Base-by-base conservation (phyloP, 1,284 basidiomycete species). In the Malassezia sympodialis region DNA sequence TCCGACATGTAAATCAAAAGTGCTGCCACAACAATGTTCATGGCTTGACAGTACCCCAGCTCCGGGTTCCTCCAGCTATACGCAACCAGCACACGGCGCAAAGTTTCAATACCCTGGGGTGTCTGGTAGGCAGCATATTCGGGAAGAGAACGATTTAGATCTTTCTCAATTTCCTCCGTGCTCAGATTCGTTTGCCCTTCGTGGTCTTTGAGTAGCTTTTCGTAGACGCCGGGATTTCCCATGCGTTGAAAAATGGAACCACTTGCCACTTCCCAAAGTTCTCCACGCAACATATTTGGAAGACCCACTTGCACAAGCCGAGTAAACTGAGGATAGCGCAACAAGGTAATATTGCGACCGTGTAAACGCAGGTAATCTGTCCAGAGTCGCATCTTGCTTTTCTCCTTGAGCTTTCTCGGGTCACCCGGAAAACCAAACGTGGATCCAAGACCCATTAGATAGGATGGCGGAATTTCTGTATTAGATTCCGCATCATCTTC, bases 151-250 rank as follows among this genome's bases (percentile, higher is more conserved):
- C 94, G 82, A 76, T 96, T 93, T 35, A 99, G 77, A 75, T 99
- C 94, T 77, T 99, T 99, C 77, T 98, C 94, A 47, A 99, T 99
- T 75, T 99, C 94, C 74, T 99, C 94, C 0, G 93, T 94, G 66
- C 88, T 90, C 8, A 87, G 87, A 49, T 82, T 90, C 21, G 82
- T 83, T 56, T 84, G 81, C 11, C 88, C 90, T 53, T 81, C 80
- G 74, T 93, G 85, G 50, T 88, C 83, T 49, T 83, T 81, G 8
- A 96, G 77, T 26, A 96, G 80, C 4, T 80, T 79, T n/a, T 83
- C 79, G 74, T 96, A 99, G 62, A 83, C 80, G 17, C 90, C 87
- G 1, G 87, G 88, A 62, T 94, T 85, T 42, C 83, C 80, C 67
- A 88, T 90, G 10, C 94, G 88, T 24, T 94, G 82, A 75, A 84